Percentiles rank a stretch among this genome's conserved stretches.
Evolutionary conservation across 1,139 yeast genomes (phyloP).

Genomic region (Scheffersomyces insectosa): DNA sequence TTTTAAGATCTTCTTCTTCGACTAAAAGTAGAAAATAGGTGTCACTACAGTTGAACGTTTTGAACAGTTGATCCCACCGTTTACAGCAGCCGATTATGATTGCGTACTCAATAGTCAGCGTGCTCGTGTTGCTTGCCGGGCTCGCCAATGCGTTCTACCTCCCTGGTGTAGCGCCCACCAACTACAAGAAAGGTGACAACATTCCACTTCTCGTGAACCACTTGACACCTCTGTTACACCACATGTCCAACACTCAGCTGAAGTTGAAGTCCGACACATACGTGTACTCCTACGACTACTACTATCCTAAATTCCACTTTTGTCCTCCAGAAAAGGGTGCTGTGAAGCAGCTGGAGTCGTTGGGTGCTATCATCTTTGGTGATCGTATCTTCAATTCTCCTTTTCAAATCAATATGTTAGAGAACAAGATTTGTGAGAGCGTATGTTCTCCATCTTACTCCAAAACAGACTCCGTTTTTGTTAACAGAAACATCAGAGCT

Average conservation of each 20-base stretch:
- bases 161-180: constrained; percentile 95
- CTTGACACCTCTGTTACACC: constrained; percentile 75
- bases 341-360: constrained; percentile 78
- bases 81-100: no score
- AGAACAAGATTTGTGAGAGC: constrained; percentile 62
- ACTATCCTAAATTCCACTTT: constrained; percentile 79
- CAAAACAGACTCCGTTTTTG: constrained; percentile 67
- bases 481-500: constrained; percentile 73
- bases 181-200: constrained; percentile 68
- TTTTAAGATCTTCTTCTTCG: no score
- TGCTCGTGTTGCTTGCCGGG: constrained; percentile 19
- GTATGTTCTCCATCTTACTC: constrained; percentile 66
- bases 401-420: constrained; percentile 74
- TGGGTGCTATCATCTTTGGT: constrained; percentile 93
- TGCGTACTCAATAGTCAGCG: no score
- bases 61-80: no score
- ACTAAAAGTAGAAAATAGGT: no score
- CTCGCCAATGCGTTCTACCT: constrained; percentile 66
- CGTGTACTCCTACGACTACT: constrained; percentile 80
- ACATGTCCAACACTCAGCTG: constrained; percentile 29
- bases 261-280: constrained; percentile 46
- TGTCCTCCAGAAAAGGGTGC: constrained; percentile 75
- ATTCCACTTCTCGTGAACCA: constrained; percentile 86
- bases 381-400: constrained; percentile 95
- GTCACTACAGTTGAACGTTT: no score